Percentiles rank a stretch among this genome's conserved stretches.
phyloP scores from a whole-genome alignment of 257 asterid species.

The Scutellaria galericulata region DNA sequence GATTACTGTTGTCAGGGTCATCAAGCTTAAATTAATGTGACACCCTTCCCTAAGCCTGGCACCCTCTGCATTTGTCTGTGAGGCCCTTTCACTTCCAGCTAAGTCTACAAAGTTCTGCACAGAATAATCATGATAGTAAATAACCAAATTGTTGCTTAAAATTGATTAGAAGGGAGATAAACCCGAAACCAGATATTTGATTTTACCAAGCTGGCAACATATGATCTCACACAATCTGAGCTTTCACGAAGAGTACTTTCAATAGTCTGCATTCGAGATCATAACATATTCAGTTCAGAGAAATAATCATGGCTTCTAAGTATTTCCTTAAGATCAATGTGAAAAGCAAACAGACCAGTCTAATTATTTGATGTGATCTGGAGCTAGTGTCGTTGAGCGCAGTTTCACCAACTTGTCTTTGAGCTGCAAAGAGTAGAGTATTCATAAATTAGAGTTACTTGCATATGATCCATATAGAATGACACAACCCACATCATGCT shows the following conservation, averaged over 20 bases:
- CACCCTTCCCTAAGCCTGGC: constrained; percentile 96
- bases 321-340: constrained; percentile 22
- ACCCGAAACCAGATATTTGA: neutral
- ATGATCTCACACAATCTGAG: constrained; percentile 89
- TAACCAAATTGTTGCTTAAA: constrained; percentile 5
- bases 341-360: constrained; percentile 64
- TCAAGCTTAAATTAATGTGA: constrained; percentile 94
- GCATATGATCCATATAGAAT: constrained; percentile 21
- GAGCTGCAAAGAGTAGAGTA: constrained; percentile 61
- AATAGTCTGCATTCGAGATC: constrained; percentile 66
- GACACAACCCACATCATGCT: constrained; percentile 16
- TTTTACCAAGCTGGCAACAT: constrained; percentile 90
- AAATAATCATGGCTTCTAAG: constrained; percentile 4
- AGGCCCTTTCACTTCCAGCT: constrained; percentile 96
- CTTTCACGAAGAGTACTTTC: constrained; percentile 91
- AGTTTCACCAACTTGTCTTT: constrained; percentile 96
- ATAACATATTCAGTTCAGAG: constrained; percentile 33
- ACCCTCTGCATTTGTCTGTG: constrained; percentile 96
- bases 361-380: constrained; percentile 91
- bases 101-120: constrained; percentile 91
- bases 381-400: constrained; percentile 93
- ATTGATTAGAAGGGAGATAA: neutral
- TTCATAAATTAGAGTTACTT: constrained; percentile 21
- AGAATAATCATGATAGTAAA: constrained; percentile 3
- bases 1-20: constrained; percentile 94